Conservation (phyloP, 345 rosid species). For the Eucalyptus victrix region DNA sequence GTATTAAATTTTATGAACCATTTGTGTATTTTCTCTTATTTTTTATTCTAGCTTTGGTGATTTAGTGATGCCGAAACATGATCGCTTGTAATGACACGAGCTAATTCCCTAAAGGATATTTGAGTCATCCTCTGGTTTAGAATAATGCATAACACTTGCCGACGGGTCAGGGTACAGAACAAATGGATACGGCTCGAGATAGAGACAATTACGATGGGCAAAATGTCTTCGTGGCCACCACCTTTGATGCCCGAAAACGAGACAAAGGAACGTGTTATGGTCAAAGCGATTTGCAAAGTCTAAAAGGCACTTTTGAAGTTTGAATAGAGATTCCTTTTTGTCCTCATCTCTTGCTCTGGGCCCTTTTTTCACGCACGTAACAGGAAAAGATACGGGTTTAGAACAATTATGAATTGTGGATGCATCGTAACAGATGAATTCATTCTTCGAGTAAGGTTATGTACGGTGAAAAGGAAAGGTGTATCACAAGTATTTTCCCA, state of each 20-base stretch:
- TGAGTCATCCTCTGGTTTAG: not conserved
- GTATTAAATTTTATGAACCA: rapidly evolving
- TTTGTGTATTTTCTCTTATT: not conserved
- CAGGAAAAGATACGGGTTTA: not conserved
- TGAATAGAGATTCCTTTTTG: not conserved
- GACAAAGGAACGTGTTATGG: not conserved
- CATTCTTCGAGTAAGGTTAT: not conserved
- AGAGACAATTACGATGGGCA: not conserved
- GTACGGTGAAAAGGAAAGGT: not conserved
- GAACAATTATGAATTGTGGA: not conserved
- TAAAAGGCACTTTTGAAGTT: not conserved
- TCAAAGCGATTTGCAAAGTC: not conserved
- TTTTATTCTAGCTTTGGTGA: not conserved
- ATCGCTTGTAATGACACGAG: not conserved
- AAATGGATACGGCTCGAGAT: not conserved
- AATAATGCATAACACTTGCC: not conserved
- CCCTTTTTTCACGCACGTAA: not conserved
- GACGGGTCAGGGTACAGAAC: not conserved
- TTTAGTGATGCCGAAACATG: not conserved
- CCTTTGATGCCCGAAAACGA: not conserved
- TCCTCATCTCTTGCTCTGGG: not conserved
- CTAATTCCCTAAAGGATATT: not conserved
- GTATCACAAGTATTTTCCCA: not conserved
- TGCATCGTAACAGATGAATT: not conserved
- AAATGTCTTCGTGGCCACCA: not conserved